Evolutionary conservation across 2,329 filamentous ascomycete species (phyloP).

Genomic region (Aureobasidium melanogenum): DNA sequence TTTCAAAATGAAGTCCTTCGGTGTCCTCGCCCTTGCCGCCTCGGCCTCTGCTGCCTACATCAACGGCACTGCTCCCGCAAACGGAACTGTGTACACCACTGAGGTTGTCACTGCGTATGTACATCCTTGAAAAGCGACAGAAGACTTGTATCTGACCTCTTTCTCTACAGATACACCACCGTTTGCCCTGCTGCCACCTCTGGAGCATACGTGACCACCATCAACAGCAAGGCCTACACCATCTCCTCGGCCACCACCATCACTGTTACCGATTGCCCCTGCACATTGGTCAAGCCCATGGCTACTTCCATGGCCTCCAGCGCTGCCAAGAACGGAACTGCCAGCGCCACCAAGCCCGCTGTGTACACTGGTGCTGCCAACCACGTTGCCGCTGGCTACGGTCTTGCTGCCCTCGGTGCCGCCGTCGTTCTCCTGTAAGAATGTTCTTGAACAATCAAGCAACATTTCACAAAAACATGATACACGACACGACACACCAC

Average conservation of each 20-base stretch:
- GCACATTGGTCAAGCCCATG: neutral
- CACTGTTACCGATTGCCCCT: conserved; percentile 9
- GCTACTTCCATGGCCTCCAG: neutral
- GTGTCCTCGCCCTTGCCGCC: conserved; percentile 2
- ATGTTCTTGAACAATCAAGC: neutral
- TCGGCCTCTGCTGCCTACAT: conserved; percentile 8
- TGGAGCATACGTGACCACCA: neutral
- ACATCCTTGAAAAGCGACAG: neutral
- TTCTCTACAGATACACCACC: conserved; percentile 7
- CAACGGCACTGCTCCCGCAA: neutral
- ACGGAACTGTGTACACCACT: neutral
- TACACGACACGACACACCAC: neutral
- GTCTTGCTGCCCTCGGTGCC: conserved; percentile 6
- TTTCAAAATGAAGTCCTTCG: conserved; percentile 12
- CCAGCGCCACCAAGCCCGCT: conserved; percentile 1
- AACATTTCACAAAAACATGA: neutral
- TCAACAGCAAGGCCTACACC: conserved; percentile 13
- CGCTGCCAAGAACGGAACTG: neutral
- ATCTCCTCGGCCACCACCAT: conserved; percentile 12
- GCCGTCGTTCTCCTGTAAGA: conserved; percentile 6
- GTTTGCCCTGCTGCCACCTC: conserved; percentile 6
- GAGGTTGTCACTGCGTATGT: conserved; percentile 9
- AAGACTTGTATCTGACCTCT: neutral
- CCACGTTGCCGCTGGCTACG: neutral
- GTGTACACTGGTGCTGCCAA: conserved; percentile 1